Evolutionary conservation across 2,329 filamentous ascomycete genomes (phyloP), one percentile per base, ranked within the genome.

Genomic region (Colletotrichum liaoningense): DNA sequence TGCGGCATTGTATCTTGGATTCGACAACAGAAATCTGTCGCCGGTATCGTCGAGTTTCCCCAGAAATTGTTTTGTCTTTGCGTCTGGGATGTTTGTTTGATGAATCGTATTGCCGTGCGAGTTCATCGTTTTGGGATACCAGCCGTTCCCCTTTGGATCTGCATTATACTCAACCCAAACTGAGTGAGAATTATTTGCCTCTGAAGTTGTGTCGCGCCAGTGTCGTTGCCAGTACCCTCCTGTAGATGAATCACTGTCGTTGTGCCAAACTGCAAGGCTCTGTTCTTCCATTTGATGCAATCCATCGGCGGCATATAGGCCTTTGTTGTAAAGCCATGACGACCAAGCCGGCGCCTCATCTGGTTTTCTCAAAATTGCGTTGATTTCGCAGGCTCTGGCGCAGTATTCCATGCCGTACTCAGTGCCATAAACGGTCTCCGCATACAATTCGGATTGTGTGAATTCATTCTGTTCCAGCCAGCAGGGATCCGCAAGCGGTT

Each of bases 181-280:
- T 9, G 56, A 65, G 52, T 75, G 70, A 3, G 77, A 75, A 59
- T 77, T 79, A 26, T 74, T 62, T 33, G 59, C 38, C 28, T 76
- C 74, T 4, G 76, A 26, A 1, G 75, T 73, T 8, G 77, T 79
- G 54, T 79, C 77, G 4, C 77, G 76, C 77, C 77, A 79, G 58
- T 76, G 77, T 5, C 77, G 72, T 68, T 79, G 76, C 77, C 77
- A 79, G 54, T 77, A 76, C 1, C 77, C 77, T 1, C 75, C 73
- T 6, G 68, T 76, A 12, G 74, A 54, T 19, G 75, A 75, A 52
- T 68, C 68, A 6, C 26, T 46, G 65, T 77, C 77, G 16, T 75
- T 57, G 67, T 75, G 67, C 76, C 77, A 79, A 7, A 79, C 74
- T 0, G 77, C 73, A n/a, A 73, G 67, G 1, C 77, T 79, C 52